Evolutionary conservation across 805 yeast species (phyloP).

Genomic region (Metschnikowia henanensis): DNA sequence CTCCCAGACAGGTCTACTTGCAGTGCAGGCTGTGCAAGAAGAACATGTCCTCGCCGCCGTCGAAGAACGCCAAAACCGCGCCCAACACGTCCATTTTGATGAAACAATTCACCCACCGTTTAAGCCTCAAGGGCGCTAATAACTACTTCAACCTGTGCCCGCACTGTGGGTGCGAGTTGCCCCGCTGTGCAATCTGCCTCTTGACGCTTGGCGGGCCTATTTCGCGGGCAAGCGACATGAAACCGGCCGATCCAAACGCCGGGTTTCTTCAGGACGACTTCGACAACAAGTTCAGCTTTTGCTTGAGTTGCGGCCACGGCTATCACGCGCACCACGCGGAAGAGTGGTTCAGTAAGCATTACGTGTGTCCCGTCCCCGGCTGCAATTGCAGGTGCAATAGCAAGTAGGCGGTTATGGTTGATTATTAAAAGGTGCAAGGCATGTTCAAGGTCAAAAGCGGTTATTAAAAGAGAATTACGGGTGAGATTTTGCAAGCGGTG

Average conservation of each 20-base stretch:
- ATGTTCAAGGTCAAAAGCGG: too few relatives aligned
- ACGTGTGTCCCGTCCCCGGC: constrained; percentile 92
- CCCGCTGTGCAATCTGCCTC: constrained; percentile 88
- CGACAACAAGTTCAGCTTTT: constrained; percentile 81
- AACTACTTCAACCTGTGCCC: constrained; percentile 54
- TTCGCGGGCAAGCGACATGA: constrained; percentile 27
- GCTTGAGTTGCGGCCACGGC: constrained; percentile 89
- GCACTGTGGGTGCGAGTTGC: constrained; percentile 84
- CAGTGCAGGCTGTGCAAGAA: constrained; percentile 85
- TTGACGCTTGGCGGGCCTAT: constrained; percentile 72
- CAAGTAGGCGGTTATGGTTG: constrained; percentile 23
- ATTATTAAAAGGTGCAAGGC: too few relatives aligned
- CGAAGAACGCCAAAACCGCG: constrained; percentile 18
- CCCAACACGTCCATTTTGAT: constrained; percentile 20
- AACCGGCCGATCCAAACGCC: not conserved
- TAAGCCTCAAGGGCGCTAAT: constrained; percentile 13
- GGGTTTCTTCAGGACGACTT: constrained; percentile 12
- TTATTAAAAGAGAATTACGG: too few relatives aligned
- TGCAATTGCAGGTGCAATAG: constrained; percentile 83
- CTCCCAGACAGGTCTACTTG: constrained; percentile 73
- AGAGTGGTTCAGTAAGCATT: constrained; percentile 90
- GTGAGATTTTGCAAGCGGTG: too few relatives aligned
- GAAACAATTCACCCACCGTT: constrained; percentile 36
- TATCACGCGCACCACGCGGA: constrained; percentile 95
- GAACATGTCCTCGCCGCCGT: constrained; percentile 48